phyloP scores from a whole-genome alignment of 108 stramenopile species.

The Nitzschia inconspicua region DNA sequence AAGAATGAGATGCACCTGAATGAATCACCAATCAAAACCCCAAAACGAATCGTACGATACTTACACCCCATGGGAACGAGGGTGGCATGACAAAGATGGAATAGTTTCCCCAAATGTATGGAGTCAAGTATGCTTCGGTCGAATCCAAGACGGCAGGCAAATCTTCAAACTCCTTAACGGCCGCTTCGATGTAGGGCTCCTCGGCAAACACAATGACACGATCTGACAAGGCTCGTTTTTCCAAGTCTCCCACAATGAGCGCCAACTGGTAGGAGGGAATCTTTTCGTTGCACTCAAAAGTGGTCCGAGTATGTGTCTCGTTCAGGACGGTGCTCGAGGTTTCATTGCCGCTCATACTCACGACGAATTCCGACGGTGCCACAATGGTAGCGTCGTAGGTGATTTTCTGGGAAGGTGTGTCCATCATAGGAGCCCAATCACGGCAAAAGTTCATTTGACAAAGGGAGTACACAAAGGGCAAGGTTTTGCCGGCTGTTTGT shows the following conservation, averaged over 20 bases:
- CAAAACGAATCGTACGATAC: background rate
- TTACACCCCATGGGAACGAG: background rate
- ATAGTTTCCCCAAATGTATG: constrained; percentile 8
- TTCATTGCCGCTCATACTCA: constrained; percentile 5
- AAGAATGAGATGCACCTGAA: too few relatives aligned
- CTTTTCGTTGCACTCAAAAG: background rate
- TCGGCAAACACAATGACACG: background rate
- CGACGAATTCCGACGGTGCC: too few relatives aligned
- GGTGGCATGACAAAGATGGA: constrained; percentile 7
- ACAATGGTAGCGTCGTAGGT: too few relatives aligned
- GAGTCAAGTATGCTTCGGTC: constrained; percentile 3
- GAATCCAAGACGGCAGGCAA: background rate
- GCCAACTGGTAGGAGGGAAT: constrained; percentile 1
- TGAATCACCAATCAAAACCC: too few relatives aligned
- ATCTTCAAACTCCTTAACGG: background rate
- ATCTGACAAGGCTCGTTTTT: background rate
- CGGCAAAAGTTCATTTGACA: too few relatives aligned
- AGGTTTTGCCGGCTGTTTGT: background rate
- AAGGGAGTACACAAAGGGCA: too few relatives aligned
- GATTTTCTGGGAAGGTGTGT: too few relatives aligned
- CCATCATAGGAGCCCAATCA: too few relatives aligned
- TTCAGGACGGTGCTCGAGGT: background rate
- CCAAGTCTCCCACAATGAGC: constrained; percentile 4
- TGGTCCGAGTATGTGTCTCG: background rate
- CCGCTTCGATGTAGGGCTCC: background rate